These are phyloP conservation scores for Geotrichum siamense DNA, from an alignment of 1,139 yeast species.

Conservation along the genomic window DNA sequence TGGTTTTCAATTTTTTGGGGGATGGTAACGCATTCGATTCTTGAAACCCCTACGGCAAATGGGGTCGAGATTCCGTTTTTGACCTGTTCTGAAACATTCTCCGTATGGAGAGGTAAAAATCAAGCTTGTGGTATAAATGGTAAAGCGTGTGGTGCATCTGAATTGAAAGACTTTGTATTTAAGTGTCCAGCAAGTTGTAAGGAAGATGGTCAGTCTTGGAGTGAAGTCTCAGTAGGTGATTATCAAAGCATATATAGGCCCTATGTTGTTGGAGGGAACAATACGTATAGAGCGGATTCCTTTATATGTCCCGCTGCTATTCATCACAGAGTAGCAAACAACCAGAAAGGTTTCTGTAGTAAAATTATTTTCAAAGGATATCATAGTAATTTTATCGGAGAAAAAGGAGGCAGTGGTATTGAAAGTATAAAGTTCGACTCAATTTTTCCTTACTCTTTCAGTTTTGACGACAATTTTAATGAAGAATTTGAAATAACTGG, in stretches of 20 bases:
- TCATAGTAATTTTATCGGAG: constrained; percentile 43
- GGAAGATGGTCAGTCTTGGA: constrained; percentile 67
- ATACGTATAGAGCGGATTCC: constrained; percentile 80
- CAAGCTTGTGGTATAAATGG: constrained; percentile 72
- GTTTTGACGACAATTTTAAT: constrained; percentile 40
- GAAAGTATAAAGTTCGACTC: constrained; percentile 59
- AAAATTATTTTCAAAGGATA: constrained; percentile 52
- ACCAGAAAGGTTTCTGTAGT: constrained; percentile 77
- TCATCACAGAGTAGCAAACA: constrained; percentile 74
- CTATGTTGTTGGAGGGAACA: constrained; percentile 63
- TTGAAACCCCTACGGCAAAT: constrained; percentile 26
- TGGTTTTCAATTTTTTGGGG: constrained; percentile 25
- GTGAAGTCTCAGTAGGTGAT: constrained; percentile 70
- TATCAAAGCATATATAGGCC: constrained; percentile 62
- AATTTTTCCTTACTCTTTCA: constrained; percentile 67
- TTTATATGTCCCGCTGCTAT: constrained; percentile 86
- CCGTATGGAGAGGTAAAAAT: constrained; percentile 65
- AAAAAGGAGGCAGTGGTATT: constrained; percentile 38
- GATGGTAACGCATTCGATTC: constrained; percentile 24
- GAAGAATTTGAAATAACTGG: constrained; percentile 36
- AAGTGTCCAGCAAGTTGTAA: constrained; percentile 89
- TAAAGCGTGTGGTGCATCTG: constrained; percentile 42
- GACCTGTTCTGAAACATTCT: constrained; percentile 31
- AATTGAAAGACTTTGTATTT: constrained; percentile 46
- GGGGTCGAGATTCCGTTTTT: constrained; percentile 24